Evolutionary conservation across 164 flowering plant genomes (phyloP), one percentile per base, ranked within the genome.

Genomic region (Akebia trifoliata): DNA sequence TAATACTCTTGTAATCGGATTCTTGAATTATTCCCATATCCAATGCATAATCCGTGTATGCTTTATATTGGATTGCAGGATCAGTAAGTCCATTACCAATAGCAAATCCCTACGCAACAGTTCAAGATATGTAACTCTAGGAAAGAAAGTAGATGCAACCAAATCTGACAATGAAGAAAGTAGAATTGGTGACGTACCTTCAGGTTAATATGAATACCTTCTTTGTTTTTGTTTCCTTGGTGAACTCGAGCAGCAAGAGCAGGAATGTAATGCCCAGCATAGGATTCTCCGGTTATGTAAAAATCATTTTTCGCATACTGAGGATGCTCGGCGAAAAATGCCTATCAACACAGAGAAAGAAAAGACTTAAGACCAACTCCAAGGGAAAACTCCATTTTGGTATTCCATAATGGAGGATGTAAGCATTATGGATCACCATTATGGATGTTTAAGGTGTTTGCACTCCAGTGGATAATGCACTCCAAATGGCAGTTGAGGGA

Each of bases 261-360:
- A 35, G 97, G 97, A 64, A 90, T 78, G 54, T 90, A 90, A 67
- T 90, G 97, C 34, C 97, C 97, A 45, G 94, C 97, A 64, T 86
- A 90, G 39, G 97, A 90, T 72, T 90, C 97, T 56, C 97, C 95
- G 18, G 97, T 86, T 6, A 90, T 86, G 82, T 62, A 90, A 34
- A 90, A 90, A n/a, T 86, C 86, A 60, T 85, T 86, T 28, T 70
- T 70, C 0, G 50, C 81, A 56, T 54, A 81, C 39, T 85, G 56
- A 52, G 90, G 84, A 67, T 86, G 97, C 68, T 63, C 72, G 2
- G 66, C 36, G 48, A 90, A 90, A 58, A 90, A 90, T 15, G 75
- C 95, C 91, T 89, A 25, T 25, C 15, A 36, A 14, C 35, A 39
- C 26, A 38, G 30, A 60, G 20, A 38, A 8, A 36, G 6, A 14